Evolutionary conservation across 257 asterid species (phyloP), one percentile per base, ranked within the genome.

Genomic region (Solanum piurae): DNA sequence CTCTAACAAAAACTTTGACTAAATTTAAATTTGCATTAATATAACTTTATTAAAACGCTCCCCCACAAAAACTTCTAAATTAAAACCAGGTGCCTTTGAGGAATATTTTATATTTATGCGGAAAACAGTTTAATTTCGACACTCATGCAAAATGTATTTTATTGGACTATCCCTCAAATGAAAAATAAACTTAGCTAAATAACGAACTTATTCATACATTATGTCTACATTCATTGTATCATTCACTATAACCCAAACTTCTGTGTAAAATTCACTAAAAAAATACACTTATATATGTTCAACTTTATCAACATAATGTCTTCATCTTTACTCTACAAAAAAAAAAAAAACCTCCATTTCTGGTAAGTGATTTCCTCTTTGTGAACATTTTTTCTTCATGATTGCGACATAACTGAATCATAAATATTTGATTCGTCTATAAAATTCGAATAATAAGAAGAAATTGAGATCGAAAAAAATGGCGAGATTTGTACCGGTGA

Each of bases 401-500:
- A 49, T 86, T 12, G 46, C 83, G 9, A 66, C 87, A 85, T 69
- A 31, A 86, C 4, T 37, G 0, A 66, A 1, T 29, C 69, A 12
- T 38, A 64, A 25, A 27, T 44, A 79, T 25, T 44, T 0, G 25
- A 44, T 42, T 42, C 16, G 1, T 42, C 25, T 44, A 25, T 71
- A 66, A 44, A 66, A 85, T 58, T 29, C 1, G n/a, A 42, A 5
- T 3, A 25, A 12, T 2, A 36, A 8, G 3, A 10, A 21, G 8
- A 11, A 4, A 25, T 2, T 42, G 25, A 27, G 12, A 75, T 69
- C n/a, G 23, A 14, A 29, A 13, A 72, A 82, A 69, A 92, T 92
- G 98, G 91, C 87, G 86, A 92, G 84, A 27, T 90, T 91, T 25
- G 60, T 73, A 49, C 94, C 94, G 46, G 92, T 90, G 88, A 92